These are phyloP conservation scores for Darksidea phi DNA, from an alignment of 495 filamentous ascomycete genomes.

Conservation along the genomic window DNA sequence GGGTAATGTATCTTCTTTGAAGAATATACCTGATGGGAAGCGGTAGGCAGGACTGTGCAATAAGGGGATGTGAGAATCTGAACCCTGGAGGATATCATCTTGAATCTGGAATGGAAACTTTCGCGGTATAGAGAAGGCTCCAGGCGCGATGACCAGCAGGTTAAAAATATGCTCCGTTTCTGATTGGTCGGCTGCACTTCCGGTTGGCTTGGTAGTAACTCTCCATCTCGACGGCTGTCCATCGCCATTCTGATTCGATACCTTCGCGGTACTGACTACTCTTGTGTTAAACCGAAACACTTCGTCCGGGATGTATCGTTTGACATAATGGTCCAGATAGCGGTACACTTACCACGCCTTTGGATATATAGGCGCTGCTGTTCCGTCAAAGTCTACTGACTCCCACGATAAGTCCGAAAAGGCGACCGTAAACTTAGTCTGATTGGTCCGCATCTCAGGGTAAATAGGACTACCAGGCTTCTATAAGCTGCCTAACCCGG, in stretches of 20 bases:
- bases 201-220: background rate
- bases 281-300: background rate
- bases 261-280: background rate
- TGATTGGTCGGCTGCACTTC: background rate
- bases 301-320: background rate
- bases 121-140: background rate
- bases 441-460: conserved; percentile 16
- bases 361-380: background rate
- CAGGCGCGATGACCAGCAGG: background rate
- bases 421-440: background rate
- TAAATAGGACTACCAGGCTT: background rate
- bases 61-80: background rate
- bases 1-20: background rate
- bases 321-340: background rate
- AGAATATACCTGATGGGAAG: background rate
- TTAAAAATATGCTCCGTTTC: background rate
- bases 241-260: background rate
- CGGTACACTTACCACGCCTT: conserved; percentile 1
- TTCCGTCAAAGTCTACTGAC: conserved; percentile 3
- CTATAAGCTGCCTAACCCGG: conserved; percentile 2
- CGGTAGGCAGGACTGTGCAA: conserved; percentile 8
- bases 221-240: no score
- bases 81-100: background rate
- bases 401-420: conserved; percentile 20
- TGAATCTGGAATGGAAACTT: background rate